phyloP scores from a whole-genome alignment of 768 basidiomycete genomes.

The Termitomyces sp. region DNA sequence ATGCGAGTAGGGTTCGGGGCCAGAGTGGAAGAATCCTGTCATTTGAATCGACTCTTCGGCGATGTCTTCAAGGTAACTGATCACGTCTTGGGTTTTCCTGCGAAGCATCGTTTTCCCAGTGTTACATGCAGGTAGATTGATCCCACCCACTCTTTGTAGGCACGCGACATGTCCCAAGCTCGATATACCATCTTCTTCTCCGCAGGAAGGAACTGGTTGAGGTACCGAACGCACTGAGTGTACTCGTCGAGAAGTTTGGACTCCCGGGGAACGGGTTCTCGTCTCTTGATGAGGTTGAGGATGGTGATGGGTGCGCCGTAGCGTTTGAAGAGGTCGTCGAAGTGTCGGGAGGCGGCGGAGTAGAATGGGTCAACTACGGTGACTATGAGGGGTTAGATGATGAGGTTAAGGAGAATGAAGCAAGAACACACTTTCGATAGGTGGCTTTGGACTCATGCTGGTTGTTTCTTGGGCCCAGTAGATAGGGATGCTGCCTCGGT shows the following conservation, averaged over 20 bases:
- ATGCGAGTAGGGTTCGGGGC: slow-evolving; percentile 80
- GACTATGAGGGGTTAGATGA: slow-evolving; percentile 43
- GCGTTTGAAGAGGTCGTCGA: slow-evolving; percentile 83
- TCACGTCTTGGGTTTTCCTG: slow-evolving; percentile 94
- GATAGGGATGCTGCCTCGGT: slow-evolving; percentile 92
- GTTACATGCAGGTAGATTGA: neutral
- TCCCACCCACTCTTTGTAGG: slow-evolving; percentile 79
- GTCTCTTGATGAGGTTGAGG: slow-evolving; percentile 90
- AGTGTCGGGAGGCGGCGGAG: slow-evolving; percentile 88
- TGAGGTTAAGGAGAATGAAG: neutral
- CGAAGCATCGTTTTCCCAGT: neutral
- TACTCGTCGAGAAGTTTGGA: slow-evolving; percentile 89
- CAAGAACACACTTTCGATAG: slow-evolving; percentile 80
- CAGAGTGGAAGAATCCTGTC: slow-evolving; percentile 95
- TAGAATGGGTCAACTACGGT: slow-evolving; percentile 94
- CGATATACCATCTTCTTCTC: slow-evolving; percentile 87
- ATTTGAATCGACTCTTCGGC: slow-evolving; percentile 90
- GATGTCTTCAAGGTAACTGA: slow-evolving; percentile 90
- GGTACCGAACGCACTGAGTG: slow-evolving; percentile 84
- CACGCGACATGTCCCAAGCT: slow-evolving; percentile 95
- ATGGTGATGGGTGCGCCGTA: slow-evolving; percentile 91
- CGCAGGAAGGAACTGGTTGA: slow-evolving; percentile 92
- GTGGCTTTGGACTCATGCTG: slow-evolving; percentile 88
- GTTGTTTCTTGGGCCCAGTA: slow-evolving; percentile 96
- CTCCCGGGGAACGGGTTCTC: slow-evolving; percentile 78